Evolutionary conservation across 305 asterid species (phyloP).

Genomic region (Fraxinus platypoda): DNA sequence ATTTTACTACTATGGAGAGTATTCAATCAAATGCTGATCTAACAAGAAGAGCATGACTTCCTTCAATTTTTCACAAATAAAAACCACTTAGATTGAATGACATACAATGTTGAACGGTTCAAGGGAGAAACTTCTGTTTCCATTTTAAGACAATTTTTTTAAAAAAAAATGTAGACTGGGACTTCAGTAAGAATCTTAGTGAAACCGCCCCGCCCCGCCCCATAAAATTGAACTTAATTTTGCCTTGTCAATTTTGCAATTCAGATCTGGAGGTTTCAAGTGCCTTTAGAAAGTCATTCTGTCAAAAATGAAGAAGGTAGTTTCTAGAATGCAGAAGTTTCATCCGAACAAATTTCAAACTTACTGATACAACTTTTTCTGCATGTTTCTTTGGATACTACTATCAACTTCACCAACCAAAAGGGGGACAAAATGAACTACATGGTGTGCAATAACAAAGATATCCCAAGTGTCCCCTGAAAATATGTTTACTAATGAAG

Average conservation of each 20-base stretch:
- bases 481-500: background rate
- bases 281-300: background rate
- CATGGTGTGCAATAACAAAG: background rate
- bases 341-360: background rate
- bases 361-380: background rate
- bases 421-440: background rate
- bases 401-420: background rate
- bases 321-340: background rate
- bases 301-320: background rate
- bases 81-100: background rate
- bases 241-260: background rate
- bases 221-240: background rate
- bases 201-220: background rate
- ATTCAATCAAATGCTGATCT: background rate
- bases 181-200: background rate
- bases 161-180: background rate
- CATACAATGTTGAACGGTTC: background rate
- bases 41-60: background rate
- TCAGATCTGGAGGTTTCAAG: background rate
- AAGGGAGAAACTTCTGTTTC: background rate
- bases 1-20: background rate
- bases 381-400: background rate
- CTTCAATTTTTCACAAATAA: background rate
- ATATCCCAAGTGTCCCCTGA: background rate
- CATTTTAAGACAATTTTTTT: background rate